These are phyloP conservation scores for Candida xiaguanensis DNA, from an alignment of 805 yeast species.

Conservation along the genomic window DNA sequence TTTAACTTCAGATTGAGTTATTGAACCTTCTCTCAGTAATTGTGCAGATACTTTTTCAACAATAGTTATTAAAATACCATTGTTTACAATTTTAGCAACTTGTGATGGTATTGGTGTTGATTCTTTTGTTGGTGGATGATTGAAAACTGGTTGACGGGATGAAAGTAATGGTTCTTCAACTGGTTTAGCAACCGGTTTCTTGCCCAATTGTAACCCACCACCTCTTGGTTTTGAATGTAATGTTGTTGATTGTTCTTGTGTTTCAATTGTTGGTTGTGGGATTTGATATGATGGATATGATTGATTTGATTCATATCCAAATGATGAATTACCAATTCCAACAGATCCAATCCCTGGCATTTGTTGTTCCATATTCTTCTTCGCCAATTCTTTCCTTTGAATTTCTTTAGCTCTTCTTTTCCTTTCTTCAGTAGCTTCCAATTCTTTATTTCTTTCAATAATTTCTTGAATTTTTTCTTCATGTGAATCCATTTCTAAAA, in stretches of 20 bases:
- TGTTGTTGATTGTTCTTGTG: not conserved
- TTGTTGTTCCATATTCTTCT: slow-evolving; percentile 52
- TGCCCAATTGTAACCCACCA: slow-evolving; percentile 10
- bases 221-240: slow-evolving; percentile 6
- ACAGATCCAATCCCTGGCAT: slow-evolving; percentile 14
- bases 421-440: slow-evolving; percentile 96
- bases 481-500: slow-evolving; percentile 95
- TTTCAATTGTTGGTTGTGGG: slow-evolving; percentile 21
- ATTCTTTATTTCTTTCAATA: slow-evolving; percentile 92
- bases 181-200: slow-evolving; percentile 9
- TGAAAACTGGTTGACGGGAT: slow-evolving; percentile 31
- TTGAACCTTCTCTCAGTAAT: slow-evolving; percentile 78
- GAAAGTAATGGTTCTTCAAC: slow-evolving; percentile 27
- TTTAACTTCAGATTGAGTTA: slow-evolving; percentile 68
- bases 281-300: slow-evolving; percentile 29
- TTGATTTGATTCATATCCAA: slow-evolving; percentile 11
- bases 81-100: slow-evolving; percentile 43
- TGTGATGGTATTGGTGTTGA: slow-evolving; percentile 22
- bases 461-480: slow-evolving; percentile 98
- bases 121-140: slow-evolving; percentile 22
- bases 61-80: slow-evolving; percentile 75
- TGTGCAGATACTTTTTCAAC: slow-evolving; percentile 77
- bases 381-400: slow-evolving; percentile 72
- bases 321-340: slow-evolving; percentile 9
- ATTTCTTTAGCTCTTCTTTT: slow-evolving; percentile 91